Base-by-base conservation (phyloP, 208 protist genomes). In the Crithidia expoeki region DNA sequence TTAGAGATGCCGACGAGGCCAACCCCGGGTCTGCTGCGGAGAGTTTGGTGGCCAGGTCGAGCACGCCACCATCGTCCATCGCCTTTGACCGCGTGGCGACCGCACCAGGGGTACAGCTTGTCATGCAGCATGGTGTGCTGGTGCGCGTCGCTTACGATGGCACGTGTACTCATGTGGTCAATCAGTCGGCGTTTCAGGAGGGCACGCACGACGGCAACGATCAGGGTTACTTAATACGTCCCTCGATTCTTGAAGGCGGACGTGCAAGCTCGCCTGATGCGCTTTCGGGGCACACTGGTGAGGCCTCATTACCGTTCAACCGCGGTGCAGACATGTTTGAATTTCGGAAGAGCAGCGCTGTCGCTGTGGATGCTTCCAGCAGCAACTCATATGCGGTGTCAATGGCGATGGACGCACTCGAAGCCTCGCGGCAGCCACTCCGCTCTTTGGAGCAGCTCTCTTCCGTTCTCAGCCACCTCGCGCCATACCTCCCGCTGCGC, bases 121-220 rank as follows among this genome's bases (percentile, higher is more conserved):
- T 88, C n/a, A 88, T 88, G 83, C 78, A 79, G 30, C 78, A 69
- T 10, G 83, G 83, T 27, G 74, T 84, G 33, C 75, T 88, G 28
- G 57, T 85, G 68, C 69, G 69, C 32, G 65, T 82, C 32, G 69
- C 67, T 0, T 19, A 50, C 0, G 80, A 85, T 21, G 76, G 80
- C 34, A 50, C 65, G 2, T 68, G 38, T 56, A 64, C 52, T 2
- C 50, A 53, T 12, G 80, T 72, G 25, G 28, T n/a, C n/a, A n/a
- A 53, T 14, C 71, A 77, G 17, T 4, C 59, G 4, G 27, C 51
- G 10, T 23, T 58, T 2, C 25, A 58, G 4, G 32, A 28, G 6
- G 28, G 51, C 2, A n/a, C 4, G 28, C 38, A 44, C 11, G 46
- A 19, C 19, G 51, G 57, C 34, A 21, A 14, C 38, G 38, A 6